Evolutionary conservation across 441 rosid species (phyloP), one percentile per base, ranked within the genome.

Genomic region (Syzygium malaccense): DNA sequence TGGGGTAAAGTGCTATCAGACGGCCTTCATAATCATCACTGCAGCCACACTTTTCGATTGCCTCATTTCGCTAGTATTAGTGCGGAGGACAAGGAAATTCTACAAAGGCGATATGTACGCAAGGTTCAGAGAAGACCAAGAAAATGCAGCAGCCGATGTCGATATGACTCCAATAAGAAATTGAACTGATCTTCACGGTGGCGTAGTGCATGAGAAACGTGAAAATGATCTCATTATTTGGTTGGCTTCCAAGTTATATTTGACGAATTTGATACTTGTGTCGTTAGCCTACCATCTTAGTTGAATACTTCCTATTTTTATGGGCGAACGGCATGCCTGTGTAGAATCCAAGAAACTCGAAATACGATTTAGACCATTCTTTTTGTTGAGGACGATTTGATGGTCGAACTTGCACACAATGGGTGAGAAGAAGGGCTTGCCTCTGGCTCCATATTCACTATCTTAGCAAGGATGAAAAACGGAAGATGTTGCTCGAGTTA

Each of bases 71-170:
- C 17, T 88, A 2, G 19, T 93, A 85, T 86, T 94, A 91, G 94
- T 92, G 41, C 2, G 87, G 17, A 90, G 95, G 83, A 94, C 94
- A 10, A 90, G 92, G 86, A 89, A 91, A 14, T 94, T 95, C 85
- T 90, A 94, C 85, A 48, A 57, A 85, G 89, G 94, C 45, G 96
- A 95, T 86, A 91, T 92, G 19, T 93, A 93, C 87, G 89, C 90
- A 87, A 93, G 91, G 66, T 93, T 94, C 86, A 89, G 93, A 89
- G 48, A 57, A 33, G n/a, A 30, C 26, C 64, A 32, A 55, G 64
- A 54, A 32, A 85, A 85, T 4, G 15, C n/a, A 20, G 83, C 83
- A 20, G 83, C 28, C 17, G 1, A 37, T 37, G 28, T 37, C n/a
- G 14, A 71, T 20, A 51, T 4, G 3, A 37, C 12, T 23, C 17